Conservation (phyloP, 352 stramenopile species). For the Pythium graminicola region DNA sequence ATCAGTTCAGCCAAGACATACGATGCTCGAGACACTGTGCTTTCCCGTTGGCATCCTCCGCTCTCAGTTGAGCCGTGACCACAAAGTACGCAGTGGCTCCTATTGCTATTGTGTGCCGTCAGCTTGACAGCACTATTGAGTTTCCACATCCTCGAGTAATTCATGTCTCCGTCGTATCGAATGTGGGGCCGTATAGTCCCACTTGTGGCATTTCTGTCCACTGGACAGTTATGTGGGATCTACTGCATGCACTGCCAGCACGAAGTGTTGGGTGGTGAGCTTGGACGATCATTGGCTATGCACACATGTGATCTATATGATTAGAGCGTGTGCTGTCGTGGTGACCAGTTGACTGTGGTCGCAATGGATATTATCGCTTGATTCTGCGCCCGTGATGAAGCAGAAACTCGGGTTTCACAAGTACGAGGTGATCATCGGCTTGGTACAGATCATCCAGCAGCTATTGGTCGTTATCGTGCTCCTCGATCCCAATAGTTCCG, state of each 20-base stretch:
- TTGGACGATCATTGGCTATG: neutral
- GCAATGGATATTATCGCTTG: constrained; percentile 20
- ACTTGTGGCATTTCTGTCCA: neutral
- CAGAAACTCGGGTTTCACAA: constrained; percentile 23
- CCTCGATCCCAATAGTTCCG: neutral
- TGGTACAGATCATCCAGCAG: neutral
- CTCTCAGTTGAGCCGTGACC: neutral
- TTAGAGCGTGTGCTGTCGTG: too few species aligned
- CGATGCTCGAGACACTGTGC: neutral
- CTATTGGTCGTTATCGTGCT: neutral
- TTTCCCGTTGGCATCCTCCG: neutral
- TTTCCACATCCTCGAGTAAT: neutral
- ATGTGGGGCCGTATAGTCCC: neutral
- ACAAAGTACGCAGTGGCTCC: neutral
- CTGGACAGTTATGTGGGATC: neutral
- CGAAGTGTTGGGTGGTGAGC: neutral
- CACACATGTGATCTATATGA: constrained; percentile 2
- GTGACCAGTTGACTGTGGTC: constrained; percentile 3
- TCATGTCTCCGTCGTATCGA: neutral
- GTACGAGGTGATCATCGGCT: neutral
- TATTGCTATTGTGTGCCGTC: neutral
- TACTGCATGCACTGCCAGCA: constrained; percentile 2
- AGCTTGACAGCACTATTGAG: neutral
- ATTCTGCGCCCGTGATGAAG: constrained; percentile 18
- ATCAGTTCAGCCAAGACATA: neutral